Conservation (phyloP, 2,329 filamentous ascomycete species). For the Colletotrichum musae region DNA sequence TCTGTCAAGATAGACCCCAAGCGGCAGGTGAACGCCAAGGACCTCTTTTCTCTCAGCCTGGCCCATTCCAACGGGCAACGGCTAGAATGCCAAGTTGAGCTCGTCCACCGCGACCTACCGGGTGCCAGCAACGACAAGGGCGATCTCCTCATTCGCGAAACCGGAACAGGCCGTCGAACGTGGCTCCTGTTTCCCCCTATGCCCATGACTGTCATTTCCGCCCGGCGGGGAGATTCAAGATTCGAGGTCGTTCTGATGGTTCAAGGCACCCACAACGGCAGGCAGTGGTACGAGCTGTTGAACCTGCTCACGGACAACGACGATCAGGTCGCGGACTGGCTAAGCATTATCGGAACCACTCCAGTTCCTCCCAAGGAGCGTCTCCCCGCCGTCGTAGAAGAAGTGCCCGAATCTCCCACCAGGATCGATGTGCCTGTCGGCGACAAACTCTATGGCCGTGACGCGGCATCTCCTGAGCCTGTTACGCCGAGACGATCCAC, state of each 20-base stretch:
- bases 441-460: constrained; percentile 27
- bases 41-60: constrained; percentile 89
- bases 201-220: constrained; percentile 80
- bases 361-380: constrained; percentile 63
- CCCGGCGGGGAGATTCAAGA: constrained; percentile 78
- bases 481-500: constrained; percentile 50
- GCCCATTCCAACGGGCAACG: constrained; percentile 91
- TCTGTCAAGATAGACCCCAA: constrained; percentile 80
- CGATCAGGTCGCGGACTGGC: constrained; percentile 86
- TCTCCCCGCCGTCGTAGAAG: constrained; percentile 51
- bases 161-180: constrained; percentile 78
- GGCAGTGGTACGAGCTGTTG: constrained; percentile 88
- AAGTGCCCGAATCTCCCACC: constrained; percentile 40
- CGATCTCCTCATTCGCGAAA: constrained; percentile 93
- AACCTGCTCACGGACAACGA: constrained; percentile 83
- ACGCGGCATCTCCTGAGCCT: constrained; percentile 43
- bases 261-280: constrained; percentile 74
- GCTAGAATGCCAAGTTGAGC: constrained; percentile 88
- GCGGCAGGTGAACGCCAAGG: constrained; percentile 89
- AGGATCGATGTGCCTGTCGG: constrained; percentile 39
- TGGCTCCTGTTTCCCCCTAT: constrained; percentile 96
- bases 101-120: constrained; percentile 87
- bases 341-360: constrained; percentile 78
- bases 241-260: constrained; percentile 90
- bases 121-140: constrained; percentile 77